Conservation (phyloP, 2,329 filamentous ascomycete species). For the Aspergillus novoparasiticus region DNA sequence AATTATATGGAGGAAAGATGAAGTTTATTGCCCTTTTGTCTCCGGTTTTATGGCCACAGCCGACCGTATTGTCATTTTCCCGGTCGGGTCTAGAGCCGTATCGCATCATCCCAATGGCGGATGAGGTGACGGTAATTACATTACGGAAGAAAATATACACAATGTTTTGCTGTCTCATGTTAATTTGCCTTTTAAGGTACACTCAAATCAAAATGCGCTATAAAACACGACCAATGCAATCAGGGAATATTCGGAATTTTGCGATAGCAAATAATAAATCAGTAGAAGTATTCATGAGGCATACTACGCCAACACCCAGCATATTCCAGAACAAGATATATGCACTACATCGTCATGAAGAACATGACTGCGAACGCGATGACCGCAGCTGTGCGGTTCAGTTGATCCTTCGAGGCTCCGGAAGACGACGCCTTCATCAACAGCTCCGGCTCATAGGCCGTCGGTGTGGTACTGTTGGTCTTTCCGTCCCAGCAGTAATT, state of each 20-base stretch:
- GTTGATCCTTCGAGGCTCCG: neutral
- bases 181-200: neutral
- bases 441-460: conserved; percentile 12
- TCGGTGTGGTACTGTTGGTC: conserved; percentile 35
- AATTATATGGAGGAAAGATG: neutral
- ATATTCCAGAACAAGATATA: neutral
- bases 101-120: neutral
- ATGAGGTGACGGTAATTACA: neutral
- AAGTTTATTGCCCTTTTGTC: neutral
- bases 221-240: neutral
- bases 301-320: too few relatives aligned
- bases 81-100: neutral
- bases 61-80: neutral
- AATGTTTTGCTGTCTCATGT: too few relatives aligned
- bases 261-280: neutral
- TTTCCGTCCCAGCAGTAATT: conserved; percentile 95
- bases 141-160: too few relatives aligned
- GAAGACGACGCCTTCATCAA: conserved; percentile 7
- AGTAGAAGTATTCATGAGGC: neutral
- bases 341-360: conserved; percentile 8
- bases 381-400: conserved; percentile 7
- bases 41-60: neutral
- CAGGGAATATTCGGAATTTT: neutral
- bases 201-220: neutral
- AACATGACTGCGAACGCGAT: conserved; percentile 6